Conservation (phyloP, 129 eudicot genomes). For the Gnaphalium uliginosum region DNA sequence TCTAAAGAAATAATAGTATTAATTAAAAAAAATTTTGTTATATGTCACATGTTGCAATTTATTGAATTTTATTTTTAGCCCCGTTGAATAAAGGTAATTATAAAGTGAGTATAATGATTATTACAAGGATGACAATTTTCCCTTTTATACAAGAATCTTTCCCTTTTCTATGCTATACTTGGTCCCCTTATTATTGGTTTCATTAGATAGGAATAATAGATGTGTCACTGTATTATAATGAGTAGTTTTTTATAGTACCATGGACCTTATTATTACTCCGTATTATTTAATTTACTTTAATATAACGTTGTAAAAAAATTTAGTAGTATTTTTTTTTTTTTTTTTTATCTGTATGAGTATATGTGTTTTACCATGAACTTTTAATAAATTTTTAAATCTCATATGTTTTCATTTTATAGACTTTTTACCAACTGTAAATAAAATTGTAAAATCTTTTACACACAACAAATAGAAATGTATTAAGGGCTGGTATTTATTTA, state of each 20-base stretch:
- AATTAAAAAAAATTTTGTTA: too few relatives aligned
- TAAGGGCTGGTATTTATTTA: neutral
- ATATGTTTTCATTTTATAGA: too few relatives aligned
- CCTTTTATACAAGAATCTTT: slow-evolving; percentile 39
- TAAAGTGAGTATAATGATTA: slow-evolving; percentile 48
- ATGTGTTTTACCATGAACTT: too few relatives aligned
- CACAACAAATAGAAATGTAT: neutral
- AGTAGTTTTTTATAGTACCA: neutral
- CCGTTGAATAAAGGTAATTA: slow-evolving; percentile 36
- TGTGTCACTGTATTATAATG: neutral
- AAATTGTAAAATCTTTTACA: neutral
- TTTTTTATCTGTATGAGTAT: too few relatives aligned
- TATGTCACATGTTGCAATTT: neutral
- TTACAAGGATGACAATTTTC: slow-evolving; percentile 39
- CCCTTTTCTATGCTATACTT: slow-evolving; percentile 33
- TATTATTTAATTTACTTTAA: too few relatives aligned
- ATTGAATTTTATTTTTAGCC: slow-evolving; percentile 3
- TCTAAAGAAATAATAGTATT: too few relatives aligned
- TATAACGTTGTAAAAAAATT: too few relatives aligned
- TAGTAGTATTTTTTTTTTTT: too few relatives aligned
- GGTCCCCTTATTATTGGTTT: slow-evolving; percentile 28
- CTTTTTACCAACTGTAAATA: neutral
- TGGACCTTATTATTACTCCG: neutral
- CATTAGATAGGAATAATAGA: neutral
- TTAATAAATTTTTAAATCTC: too few relatives aligned